Evolutionary conservation across 2,329 filamentous ascomycete genomes (phyloP), one percentile per base, ranked within the genome.

Genomic region (Simplicillium aogashimaense): DNA sequence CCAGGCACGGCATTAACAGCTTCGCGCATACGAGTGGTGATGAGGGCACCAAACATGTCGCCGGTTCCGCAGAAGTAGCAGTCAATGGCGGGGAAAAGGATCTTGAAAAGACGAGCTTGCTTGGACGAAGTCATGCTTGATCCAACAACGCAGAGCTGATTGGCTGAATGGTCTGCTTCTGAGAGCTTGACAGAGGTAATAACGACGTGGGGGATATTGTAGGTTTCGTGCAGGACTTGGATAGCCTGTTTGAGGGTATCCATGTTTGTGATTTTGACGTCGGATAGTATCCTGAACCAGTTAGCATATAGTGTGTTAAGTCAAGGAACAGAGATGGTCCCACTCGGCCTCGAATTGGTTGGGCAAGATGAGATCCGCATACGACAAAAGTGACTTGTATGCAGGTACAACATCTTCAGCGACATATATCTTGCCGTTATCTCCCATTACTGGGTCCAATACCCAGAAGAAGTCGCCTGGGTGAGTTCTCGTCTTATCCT

Each of bases 311-410:
- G 39, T 7, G 34, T 10, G n/a, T 13, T 28, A 17, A 11, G 10
- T 10, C 3, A 37, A 41, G 13, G n/a, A 28, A 9, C n/a, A 10
- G 13, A 34, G 25, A 10, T 32, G 12, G 32, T 64, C 80, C 50
- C 67, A 94, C 86, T 98, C 90, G 34, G 89, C 87, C 66, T 98
- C 92, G 50, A 95, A 98, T 52, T 97, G 90, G 57, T 98, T 98
- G 4, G 92, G 92, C 13, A 97, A 65, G 41, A 98, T 94, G 50
- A 98, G 61, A 60, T 98, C 92, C 3, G 92, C 90, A 52, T 90
- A 74, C 29, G 72, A 72, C 16, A 97, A 68, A 42, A 95, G 69
- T 17, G 70, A 70, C 63, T 87, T 90, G 61, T 97, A 98, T 12
- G 85, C 88, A 0, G 89, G 89, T 13, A 97, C 85, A 3, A 94